Evolutionary conservation across 257 asterid species (phyloP).

Genomic region (Solanum sparsipilum): DNA sequence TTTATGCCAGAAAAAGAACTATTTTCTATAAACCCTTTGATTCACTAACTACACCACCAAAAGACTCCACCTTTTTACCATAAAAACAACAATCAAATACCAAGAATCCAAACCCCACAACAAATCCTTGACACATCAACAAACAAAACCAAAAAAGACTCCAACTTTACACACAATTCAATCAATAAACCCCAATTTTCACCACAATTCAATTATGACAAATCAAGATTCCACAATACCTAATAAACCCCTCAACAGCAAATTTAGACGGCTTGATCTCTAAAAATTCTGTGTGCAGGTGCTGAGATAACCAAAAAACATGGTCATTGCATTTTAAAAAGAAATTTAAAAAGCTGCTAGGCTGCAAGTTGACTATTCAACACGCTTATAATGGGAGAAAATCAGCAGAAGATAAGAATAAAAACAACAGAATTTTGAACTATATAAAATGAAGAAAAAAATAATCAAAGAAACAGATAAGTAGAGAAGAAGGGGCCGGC

Average conservation of each 20-base stretch:
- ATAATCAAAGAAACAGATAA: background rate
- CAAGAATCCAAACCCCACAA: background rate
- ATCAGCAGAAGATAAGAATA: background rate
- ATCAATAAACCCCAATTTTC: background rate
- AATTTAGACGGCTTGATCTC: background rate
- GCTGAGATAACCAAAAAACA: background rate
- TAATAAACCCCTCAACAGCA: background rate
- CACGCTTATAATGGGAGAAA: slow-evolving; percentile 25
- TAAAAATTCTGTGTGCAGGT: background rate
- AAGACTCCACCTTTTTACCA: slow-evolving; percentile 3
- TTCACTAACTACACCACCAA: background rate
- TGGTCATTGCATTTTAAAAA: slow-evolving; percentile 19
- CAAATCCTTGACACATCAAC: background rate
- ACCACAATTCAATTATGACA: background rate
- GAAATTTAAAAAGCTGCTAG: slow-evolving; percentile 3
- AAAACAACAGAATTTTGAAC: background rate
- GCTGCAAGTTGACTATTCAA: slow-evolving; percentile 61
- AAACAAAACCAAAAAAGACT: background rate
- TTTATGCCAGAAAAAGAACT: slow-evolving; percentile 2
- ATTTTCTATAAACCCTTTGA: background rate
- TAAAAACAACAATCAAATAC: slow-evolving; percentile 7
- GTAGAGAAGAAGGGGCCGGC: slow-evolving; percentile 27
- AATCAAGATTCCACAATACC: background rate
- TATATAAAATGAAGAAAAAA: background rate
- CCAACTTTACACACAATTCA: slow-evolving; percentile 12